Evolutionary conservation across 108 stramenopile species (phyloP).

Genomic region (Skeletonema marinoi): DNA sequence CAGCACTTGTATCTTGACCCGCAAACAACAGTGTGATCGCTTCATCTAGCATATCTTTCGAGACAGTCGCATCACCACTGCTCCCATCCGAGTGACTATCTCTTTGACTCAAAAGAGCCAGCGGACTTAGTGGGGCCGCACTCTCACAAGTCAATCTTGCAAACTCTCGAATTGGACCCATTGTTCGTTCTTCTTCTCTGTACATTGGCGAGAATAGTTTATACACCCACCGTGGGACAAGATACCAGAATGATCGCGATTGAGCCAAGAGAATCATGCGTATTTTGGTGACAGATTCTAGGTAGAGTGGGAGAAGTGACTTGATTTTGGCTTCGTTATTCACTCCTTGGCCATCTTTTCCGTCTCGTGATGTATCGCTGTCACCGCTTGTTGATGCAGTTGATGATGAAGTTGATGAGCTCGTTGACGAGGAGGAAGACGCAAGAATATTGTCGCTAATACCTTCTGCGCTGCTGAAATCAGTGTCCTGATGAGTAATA

Average conservation of each 20-base stretch:
- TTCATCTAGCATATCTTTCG: constrained; percentile 77
- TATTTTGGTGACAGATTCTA: constrained; percentile 83
- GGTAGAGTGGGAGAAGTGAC: constrained; percentile 62
- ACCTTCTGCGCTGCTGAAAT: constrained; percentile 5
- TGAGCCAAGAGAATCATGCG: constrained; percentile 92
- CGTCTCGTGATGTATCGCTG: neutral
- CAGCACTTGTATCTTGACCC: constrained; percentile 94
- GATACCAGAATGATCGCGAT: constrained; percentile 90
- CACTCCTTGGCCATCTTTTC: neutral
- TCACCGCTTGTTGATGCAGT: neutral
- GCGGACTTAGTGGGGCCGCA: constrained; percentile 67
- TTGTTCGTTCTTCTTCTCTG: constrained; percentile 74
- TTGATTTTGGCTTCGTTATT: constrained; percentile 17
- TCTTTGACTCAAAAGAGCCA: constrained; percentile 45
- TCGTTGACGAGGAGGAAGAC: constrained; percentile 6
- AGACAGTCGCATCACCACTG: neutral
- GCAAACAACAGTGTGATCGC: constrained; percentile 93
- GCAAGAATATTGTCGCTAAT: neutral
- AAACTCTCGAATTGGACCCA: constrained; percentile 82
- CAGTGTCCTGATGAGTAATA: constrained; percentile 63
- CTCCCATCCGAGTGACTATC: constrained; percentile 40
- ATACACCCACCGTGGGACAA: constrained; percentile 87
- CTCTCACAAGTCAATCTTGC: constrained; percentile 64
- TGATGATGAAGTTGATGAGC: constrained; percentile 4
- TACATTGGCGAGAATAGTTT: constrained; percentile 77